Conservation (phyloP, 345 rosid genomes). For the Sonneratia alba region DNA sequence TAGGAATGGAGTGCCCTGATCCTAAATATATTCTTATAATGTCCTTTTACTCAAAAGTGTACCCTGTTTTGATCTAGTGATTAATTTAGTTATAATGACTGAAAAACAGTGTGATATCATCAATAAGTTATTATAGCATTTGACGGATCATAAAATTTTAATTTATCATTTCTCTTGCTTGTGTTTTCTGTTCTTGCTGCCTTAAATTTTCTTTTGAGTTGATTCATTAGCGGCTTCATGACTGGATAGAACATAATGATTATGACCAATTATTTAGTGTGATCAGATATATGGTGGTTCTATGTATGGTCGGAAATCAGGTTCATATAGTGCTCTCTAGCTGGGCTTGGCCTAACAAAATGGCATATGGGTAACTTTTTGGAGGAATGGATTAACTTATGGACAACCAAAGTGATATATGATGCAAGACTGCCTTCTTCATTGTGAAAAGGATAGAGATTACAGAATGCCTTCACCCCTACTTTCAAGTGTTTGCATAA, state of each 20-base stretch:
- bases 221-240: too few species aligned
- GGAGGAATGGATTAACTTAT: background rate
- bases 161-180: background rate
- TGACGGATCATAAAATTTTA: background rate
- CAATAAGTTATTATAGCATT: too few species aligned
- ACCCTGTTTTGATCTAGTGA: background rate
- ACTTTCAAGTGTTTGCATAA: background rate
- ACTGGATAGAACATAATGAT: background rate
- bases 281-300: background rate
- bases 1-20: background rate
- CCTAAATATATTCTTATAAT: background rate
- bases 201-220: background rate
- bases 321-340: background rate
- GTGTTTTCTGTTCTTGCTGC: background rate
- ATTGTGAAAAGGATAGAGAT: background rate
- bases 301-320: background rate
- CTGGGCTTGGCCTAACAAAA: background rate
- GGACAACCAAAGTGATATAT: background rate
- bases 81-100: too few species aligned
- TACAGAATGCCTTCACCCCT: background rate
- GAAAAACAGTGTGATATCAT: background rate
- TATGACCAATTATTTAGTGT: background rate
- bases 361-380: background rate
- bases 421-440: background rate
- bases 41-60: too few species aligned